These are phyloP conservation scores for Gliomastix tumulicola DNA, from an alignment of 2,329 filamentous ascomycete genomes.

Conservation along the genomic window DNA sequence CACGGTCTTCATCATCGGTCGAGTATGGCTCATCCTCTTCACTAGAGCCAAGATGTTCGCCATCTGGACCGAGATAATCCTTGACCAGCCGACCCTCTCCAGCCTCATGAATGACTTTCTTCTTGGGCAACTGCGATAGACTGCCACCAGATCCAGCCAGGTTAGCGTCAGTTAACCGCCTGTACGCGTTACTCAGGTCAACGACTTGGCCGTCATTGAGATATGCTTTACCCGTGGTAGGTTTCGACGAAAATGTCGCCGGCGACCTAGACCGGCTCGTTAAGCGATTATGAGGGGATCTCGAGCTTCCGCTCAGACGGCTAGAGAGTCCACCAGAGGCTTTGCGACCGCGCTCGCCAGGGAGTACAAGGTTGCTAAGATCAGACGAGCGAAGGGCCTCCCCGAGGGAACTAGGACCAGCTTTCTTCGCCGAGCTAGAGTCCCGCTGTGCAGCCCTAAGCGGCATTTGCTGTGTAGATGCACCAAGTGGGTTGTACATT, in stretches of 20 bases:
- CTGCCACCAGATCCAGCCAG: slow-evolving; percentile 57
- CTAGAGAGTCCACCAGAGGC: slow-evolving; percentile 21
- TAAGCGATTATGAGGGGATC: slow-evolving; percentile 45
- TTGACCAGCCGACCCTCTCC: slow-evolving; percentile 56
- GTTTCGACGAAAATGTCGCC: slow-evolving; percentile 15
- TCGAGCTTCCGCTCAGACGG: slow-evolving; percentile 35
- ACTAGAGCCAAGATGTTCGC: slow-evolving; percentile 60
- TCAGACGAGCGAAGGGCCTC: slow-evolving; percentile 48
- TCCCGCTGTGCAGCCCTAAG: slow-evolving; percentile 43
- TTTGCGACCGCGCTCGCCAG: slow-evolving; percentile 34
- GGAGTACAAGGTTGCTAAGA: slow-evolving; percentile 40
- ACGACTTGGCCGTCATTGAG: slow-evolving; percentile 55
- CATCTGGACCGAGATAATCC: slow-evolving; percentile 59
- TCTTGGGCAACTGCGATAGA: slow-evolving; percentile 53
- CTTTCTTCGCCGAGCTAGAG: slow-evolving; percentile 19
- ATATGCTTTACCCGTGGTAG: slow-evolving; percentile 30
- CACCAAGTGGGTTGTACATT: slow-evolving; percentile 28
- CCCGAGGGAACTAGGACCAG: slow-evolving; percentile 27
- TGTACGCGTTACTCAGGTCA: slow-evolving; percentile 64
- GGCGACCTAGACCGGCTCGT: slow-evolving; percentile 28
- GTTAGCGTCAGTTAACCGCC: slow-evolving; percentile 65
- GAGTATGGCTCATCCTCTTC: slow-evolving; percentile 59
- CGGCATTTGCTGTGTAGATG: slow-evolving; percentile 33
- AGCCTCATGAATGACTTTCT: slow-evolving; percentile 38
- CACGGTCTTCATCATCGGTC: slow-evolving; percentile 64